phyloP scores from a whole-genome alignment of 2,329 filamentous ascomycete species.

The Colletotrichum sp. region DNA sequence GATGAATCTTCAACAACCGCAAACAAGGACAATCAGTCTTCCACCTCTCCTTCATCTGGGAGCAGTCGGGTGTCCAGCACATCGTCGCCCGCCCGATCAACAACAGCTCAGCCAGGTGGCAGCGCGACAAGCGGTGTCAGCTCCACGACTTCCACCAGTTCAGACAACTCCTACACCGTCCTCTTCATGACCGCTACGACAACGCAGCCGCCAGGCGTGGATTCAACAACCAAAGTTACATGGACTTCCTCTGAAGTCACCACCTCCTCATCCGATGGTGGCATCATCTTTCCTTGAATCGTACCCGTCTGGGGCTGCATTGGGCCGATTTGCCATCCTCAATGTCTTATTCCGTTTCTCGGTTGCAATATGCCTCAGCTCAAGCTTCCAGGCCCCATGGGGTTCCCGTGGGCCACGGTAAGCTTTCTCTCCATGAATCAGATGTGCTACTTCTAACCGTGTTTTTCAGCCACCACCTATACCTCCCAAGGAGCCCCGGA shows the following conservation, averaged over 20 bases:
- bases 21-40: neutral
- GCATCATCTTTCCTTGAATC: neutral
- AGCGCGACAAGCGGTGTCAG: neutral
- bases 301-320: neutral
- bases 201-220: neutral
- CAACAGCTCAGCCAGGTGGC: neutral
- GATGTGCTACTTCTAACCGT: neutral
- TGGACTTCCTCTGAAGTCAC: neutral
- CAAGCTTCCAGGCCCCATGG: neutral
- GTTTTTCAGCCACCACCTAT: neutral
- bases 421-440: neutral
- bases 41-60: neutral
- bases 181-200: neutral
- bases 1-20: neutral
- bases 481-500: neutral
- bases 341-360: neutral
- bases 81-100: neutral
- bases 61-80: neutral
- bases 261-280: neutral
- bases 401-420: neutral
- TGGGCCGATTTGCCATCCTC: neutral
- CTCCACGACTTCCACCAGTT: neutral
- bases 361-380: neutral
- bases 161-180: neutral
- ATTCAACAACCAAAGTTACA: neutral